A percentile compares a stretch with the other conserved stretches of the same genome.
phyloP scores from a whole-genome alignment of 2,329 filamentous ascomycete genomes.

The Neofusicoccum ribis region DNA sequence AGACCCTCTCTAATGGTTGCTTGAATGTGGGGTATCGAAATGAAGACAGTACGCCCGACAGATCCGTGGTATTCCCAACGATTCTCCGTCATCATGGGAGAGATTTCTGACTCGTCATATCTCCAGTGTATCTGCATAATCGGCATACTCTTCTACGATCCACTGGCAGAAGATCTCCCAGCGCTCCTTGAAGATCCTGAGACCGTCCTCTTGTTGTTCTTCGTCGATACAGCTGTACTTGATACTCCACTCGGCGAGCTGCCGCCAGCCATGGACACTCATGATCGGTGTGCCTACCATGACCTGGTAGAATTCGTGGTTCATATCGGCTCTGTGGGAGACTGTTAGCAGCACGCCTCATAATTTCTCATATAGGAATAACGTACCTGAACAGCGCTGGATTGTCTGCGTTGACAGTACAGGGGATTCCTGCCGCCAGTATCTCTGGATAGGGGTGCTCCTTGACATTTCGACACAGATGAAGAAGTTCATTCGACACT shows the following conservation, averaged over 20 bases:
- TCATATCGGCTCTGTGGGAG: slow-evolving; percentile 61
- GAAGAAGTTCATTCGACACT: slow-evolving; percentile 74
- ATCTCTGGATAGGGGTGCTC: slow-evolving; percentile 69
- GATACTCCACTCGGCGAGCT: slow-evolving; percentile 52
- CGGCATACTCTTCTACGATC: slow-evolving; percentile 47
- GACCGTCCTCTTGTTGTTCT: slow-evolving; percentile 42
- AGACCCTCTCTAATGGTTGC: no score
- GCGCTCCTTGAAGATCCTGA: slow-evolving; percentile 50
- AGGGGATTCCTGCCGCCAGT: slow-evolving; percentile 71
- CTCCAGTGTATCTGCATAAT: background rate
- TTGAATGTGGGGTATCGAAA: no score
- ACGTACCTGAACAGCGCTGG: slow-evolving; percentile 67
- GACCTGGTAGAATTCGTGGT: slow-evolving; percentile 76
- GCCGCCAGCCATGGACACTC: slow-evolving; percentile 69
- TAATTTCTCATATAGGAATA: no score
- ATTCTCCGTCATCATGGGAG: background rate
- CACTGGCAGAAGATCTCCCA: slow-evolving; percentile 62
- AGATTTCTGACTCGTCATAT: slow-evolving; percentile 1
- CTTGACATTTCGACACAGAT: slow-evolving; percentile 64
- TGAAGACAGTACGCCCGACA: background rate
- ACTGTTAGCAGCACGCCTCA: background rate
- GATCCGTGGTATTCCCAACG: no score
- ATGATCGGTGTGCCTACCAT: slow-evolving; percentile 69
- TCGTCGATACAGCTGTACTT: slow-evolving; percentile 44
- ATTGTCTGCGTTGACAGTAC: slow-evolving; percentile 74